These are phyloP conservation scores for Phialemoniopsis sp. DNA, from an alignment of 2,329 filamentous ascomycete genomes.

Conservation along the genomic window DNA sequence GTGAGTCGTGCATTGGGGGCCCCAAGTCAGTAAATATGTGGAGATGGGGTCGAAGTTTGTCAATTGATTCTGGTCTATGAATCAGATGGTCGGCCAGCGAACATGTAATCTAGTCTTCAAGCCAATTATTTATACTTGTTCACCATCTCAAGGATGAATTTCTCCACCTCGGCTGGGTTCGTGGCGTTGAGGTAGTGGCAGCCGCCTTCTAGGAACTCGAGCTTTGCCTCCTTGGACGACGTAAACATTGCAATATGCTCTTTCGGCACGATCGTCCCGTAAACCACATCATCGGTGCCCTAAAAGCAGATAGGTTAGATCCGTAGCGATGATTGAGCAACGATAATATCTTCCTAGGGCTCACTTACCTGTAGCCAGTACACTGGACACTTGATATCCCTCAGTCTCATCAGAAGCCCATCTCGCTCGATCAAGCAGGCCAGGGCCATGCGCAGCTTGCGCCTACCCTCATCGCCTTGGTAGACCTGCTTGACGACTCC, in stretches of 20 bases:
- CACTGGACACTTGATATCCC: constrained; percentile 45
- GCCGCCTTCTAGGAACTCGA: constrained; percentile 37
- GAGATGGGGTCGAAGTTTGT: no score
- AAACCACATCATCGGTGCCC: constrained; percentile 42
- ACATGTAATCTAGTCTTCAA: neutral
- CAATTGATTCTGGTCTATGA: no score
- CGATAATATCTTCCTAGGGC: no score
- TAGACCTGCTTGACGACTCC: constrained; percentile 40
- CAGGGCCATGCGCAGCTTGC: constrained; percentile 40
- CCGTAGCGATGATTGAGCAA: constrained; percentile 3
- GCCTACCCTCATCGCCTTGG: constrained; percentile 43
- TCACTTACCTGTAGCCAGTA: constrained; percentile 44
- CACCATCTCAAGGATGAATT: constrained; percentile 38
- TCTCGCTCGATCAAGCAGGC: constrained; percentile 41
- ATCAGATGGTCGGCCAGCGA: no score
- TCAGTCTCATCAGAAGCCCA: constrained; percentile 37
- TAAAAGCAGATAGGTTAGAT: constrained; percentile 14
- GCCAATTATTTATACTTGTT: constrained; percentile 15
- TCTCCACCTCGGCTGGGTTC: constrained; percentile 38
- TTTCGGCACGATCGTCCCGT: constrained; percentile 28
- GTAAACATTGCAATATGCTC: constrained; percentile 50
- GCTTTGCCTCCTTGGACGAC: constrained; percentile 34
- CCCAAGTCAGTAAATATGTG: no score
- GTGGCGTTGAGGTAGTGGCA: constrained; percentile 46
- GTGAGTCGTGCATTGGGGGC: no score